Conservation (phyloP, 2,329 filamentous ascomycete species). For the Pseudogymnoascus sp. region DNA sequence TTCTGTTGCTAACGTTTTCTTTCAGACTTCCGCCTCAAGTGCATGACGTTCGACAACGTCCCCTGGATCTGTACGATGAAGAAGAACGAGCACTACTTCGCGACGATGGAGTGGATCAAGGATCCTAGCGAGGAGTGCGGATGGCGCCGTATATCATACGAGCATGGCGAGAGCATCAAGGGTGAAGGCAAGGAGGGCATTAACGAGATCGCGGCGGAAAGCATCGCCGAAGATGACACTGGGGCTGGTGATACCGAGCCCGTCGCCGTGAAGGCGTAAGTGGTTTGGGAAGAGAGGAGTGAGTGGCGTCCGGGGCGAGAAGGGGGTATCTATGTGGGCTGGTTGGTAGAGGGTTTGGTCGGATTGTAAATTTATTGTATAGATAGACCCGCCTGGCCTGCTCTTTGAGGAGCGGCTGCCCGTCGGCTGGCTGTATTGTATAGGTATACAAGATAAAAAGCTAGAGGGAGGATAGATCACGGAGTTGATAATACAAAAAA, state of each 20-base stretch:
- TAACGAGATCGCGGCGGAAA: conserved; percentile 23
- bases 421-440: conserved; percentile 10
- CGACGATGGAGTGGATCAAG: conserved; percentile 64
- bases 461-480: conserved; percentile 6
- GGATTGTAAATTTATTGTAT: conserved; percentile 11
- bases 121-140: conserved; percentile 52
- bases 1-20: conserved; percentile 18
- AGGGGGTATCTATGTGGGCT: not conserved
- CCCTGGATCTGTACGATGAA: conserved; percentile 99
- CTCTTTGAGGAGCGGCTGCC: not conserved
- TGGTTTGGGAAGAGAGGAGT: not conserved
- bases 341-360: not conserved
- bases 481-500: not conserved
- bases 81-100: conserved; percentile 97
- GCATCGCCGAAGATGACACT: not conserved
- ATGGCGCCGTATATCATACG: conserved; percentile 59
- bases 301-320: not conserved
- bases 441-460: conserved; percentile 3
- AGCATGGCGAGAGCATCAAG: conserved; percentile 46
- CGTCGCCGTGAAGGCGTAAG: not conserved
- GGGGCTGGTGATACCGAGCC: not conserved
- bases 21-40: conserved; percentile 83
- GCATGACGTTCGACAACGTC: conserved; percentile 97
- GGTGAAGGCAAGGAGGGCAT: conserved; percentile 44
- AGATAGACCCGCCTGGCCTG: conserved; percentile 9